Conservation (phyloP, 306 rosid genomes). For the Prunus mira region DNA sequence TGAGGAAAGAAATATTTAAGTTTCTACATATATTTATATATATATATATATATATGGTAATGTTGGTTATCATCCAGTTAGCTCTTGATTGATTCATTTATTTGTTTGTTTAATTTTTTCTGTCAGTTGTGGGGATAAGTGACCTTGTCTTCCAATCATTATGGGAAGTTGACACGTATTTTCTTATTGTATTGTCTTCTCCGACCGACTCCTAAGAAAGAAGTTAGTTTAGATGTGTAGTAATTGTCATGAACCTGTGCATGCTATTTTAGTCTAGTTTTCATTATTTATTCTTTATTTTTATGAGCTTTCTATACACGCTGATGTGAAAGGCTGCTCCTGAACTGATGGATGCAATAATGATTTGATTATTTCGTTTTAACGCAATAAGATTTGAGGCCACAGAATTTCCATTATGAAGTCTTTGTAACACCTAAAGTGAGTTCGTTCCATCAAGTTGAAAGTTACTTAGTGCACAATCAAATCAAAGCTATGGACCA, state of each 20-base stretch:
- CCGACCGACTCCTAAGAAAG: background rate
- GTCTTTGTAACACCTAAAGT: background rate
- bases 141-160: background rate
- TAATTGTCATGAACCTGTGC: background rate
- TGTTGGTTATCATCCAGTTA: slow-evolving; percentile 7
- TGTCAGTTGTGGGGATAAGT: background rate
- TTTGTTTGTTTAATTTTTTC: background rate
- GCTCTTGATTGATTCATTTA: background rate
- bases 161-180: background rate
- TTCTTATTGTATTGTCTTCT: background rate
- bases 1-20: slow-evolving; percentile 8
- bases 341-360: background rate
- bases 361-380: background rate
- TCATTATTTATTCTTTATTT: too few species aligned
- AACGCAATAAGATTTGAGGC: background rate
- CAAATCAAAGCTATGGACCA: background rate
- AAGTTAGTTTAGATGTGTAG: background rate
- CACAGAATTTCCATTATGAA: background rate
- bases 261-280: background rate
- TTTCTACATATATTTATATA: background rate
- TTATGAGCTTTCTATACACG: background rate
- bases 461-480: background rate
- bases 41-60: background rate
- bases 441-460: background rate
- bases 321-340: background rate